These are phyloP conservation scores for Pulveroboletus sp. DNA, from an alignment of 768 basidiomycete genomes.

Conservation along the genomic window DNA sequence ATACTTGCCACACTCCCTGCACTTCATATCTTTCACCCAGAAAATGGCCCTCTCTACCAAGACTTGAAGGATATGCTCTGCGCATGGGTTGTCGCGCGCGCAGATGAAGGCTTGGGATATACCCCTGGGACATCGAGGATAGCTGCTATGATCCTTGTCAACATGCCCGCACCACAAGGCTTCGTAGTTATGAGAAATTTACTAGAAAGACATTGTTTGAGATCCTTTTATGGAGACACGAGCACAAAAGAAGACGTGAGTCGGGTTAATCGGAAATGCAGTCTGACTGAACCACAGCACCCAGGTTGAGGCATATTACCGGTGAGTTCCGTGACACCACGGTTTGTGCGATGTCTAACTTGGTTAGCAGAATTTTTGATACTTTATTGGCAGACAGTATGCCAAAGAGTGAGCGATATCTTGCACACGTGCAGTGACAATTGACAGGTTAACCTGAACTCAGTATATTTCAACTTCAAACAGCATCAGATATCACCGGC, in stretches of 20 bases:
- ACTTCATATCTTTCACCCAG: slow-evolving; percentile 73
- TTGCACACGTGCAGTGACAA: not conserved
- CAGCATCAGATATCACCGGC: slow-evolving; percentile 86
- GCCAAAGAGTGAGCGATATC: slow-evolving; percentile 70
- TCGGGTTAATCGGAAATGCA: slow-evolving; percentile 16
- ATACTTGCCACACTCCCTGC: slow-evolving; percentile 68
- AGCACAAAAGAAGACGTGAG: slow-evolving; percentile 74
- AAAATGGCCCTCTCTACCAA: slow-evolving; percentile 72
- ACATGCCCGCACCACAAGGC: slow-evolving; percentile 68
- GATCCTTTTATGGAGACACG: slow-evolving; percentile 77
- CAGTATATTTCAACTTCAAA: slow-evolving; percentile 93
- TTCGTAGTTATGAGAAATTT: slow-evolving; percentile 85
- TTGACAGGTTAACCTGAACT: not conserved
- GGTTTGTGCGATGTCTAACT: slow-evolving; percentile 11
- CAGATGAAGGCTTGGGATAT: slow-evolving; percentile 79
- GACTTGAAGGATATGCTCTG: slow-evolving; percentile 81
- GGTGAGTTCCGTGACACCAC: slow-evolving; percentile 39
- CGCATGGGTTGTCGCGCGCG: slow-evolving; percentile 84
- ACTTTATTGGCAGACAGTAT: slow-evolving; percentile 87
- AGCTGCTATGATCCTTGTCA: slow-evolving; percentile 83
- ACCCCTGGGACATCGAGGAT: slow-evolving; percentile 62
- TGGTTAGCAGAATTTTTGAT: slow-evolving; percentile 70
- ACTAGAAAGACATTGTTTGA: slow-evolving; percentile 77
- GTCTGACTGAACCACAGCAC: slow-evolving; percentile 24
- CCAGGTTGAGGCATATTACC: slow-evolving; percentile 88